Percentiles rank a stretch among this genome's conserved stretches.
Conservation (phyloP, 2,329 filamentous ascomycete species). For the Escovopsis sp. region DNA sequence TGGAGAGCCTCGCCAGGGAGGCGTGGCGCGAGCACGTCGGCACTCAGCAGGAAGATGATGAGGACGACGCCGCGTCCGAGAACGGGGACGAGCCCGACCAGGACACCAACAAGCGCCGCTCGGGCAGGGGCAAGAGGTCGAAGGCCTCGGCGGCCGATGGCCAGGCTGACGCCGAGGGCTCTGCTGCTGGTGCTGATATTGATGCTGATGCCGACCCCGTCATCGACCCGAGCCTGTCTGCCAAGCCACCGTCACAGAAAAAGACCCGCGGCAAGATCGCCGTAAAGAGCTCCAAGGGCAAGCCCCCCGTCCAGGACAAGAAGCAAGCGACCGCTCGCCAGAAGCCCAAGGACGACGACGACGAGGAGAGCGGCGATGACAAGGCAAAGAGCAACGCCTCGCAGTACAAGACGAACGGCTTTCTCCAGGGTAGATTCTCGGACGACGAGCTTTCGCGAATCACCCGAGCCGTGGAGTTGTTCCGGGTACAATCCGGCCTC, state of each 20-base stretch:
- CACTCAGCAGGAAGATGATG: constrained; percentile 10
- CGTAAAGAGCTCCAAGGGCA: constrained; percentile 11
- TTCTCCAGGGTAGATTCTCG: constrained; percentile 27
- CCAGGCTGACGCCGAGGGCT: constrained; percentile 4
- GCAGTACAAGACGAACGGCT: constrained; percentile 13
- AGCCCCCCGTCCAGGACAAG: constrained; percentile 9
- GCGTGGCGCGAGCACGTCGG: constrained; percentile 21
- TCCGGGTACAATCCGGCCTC: constrained; percentile 27
- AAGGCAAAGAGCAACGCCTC: not conserved
- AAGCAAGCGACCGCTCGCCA: constrained; percentile 5
- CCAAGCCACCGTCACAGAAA: constrained; percentile 17
- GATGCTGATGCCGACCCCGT: constrained; percentile 5
- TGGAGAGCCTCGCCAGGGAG: constrained; percentile 19
- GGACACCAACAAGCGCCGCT: constrained; percentile 11
- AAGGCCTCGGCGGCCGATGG: constrained; percentile 23
- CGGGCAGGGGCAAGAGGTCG: constrained; percentile 30
- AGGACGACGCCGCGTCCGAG: constrained; percentile 4
- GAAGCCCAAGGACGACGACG: constrained; percentile 6
- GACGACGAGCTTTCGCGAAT: constrained; percentile 29
- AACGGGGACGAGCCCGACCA: not conserved
- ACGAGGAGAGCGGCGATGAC: not conserved
- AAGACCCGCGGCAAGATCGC: constrained; percentile 15
- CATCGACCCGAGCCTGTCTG: constrained; percentile 20
- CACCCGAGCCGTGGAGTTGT: constrained; percentile 27
- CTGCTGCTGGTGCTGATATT: constrained; percentile 7